These are phyloP conservation scores for Periconia sp. DNA, from an alignment of 2,329 filamentous ascomycete species.

Conservation along the genomic window DNA sequence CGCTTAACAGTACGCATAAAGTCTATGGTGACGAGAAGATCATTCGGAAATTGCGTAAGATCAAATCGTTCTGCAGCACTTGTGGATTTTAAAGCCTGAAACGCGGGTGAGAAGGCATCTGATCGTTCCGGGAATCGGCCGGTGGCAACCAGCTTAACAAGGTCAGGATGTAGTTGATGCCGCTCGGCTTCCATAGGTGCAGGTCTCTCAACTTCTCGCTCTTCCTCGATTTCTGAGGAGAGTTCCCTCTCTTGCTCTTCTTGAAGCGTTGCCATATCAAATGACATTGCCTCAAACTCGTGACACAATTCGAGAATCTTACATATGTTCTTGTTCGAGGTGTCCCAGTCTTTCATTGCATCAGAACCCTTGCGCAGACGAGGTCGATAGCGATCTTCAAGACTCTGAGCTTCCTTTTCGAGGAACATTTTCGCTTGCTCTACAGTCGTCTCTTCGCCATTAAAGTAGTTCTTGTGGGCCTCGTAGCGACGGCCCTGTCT, in stretches of 20 bases:
- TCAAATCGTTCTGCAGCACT: constrained; percentile 44
- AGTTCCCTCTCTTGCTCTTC: constrained; percentile 58
- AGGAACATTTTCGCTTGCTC: constrained; percentile 49
- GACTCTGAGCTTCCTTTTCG: constrained; percentile 56
- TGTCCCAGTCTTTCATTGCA: constrained; percentile 10
- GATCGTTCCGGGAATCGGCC: constrained; percentile 36
- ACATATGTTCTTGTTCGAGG: constrained; percentile 17
- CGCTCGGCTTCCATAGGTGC: constrained; percentile 37
- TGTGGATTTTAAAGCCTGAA: constrained; percentile 46
- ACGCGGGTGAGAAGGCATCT: constrained; percentile 45
- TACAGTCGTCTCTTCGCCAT: constrained; percentile 16
- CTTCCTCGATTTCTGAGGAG: constrained; percentile 63
- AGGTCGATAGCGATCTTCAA: constrained; percentile 58
- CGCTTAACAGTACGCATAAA: constrained; percentile 48
- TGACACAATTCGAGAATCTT: constrained; percentile 22
- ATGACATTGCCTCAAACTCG: constrained; percentile 27
- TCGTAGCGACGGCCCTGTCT: constrained; percentile 59
- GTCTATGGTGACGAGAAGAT: constrained; percentile 51
- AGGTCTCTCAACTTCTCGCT: constrained; percentile 58
- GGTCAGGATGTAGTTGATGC: constrained; percentile 49
- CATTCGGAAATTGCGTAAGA: constrained; percentile 46
- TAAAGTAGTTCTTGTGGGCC: constrained; percentile 44
- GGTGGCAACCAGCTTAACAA: constrained; percentile 41
- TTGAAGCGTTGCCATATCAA: constrained; percentile 13
- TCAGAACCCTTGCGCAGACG: neutral